These are phyloP conservation scores for Capronia epimyces DNA, from an alignment of 2,329 filamentous ascomycete species.

Conservation along the genomic window DNA sequence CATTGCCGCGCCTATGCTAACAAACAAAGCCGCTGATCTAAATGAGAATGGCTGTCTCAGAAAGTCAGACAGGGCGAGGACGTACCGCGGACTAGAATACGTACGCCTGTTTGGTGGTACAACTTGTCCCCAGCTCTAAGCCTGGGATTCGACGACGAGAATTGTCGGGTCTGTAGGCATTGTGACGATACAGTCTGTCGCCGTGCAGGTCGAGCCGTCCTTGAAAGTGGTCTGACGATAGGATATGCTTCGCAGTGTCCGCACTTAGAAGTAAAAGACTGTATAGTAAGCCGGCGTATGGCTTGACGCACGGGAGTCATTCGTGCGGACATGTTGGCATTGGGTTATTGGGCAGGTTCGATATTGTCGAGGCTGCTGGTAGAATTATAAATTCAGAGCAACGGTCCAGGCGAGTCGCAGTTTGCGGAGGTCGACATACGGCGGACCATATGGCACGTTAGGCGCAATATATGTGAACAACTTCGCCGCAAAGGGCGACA, in stretches of 20 bases:
- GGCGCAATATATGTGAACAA: too few relatives aligned
- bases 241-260: slow-evolving; percentile 43
- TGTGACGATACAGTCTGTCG: slow-evolving; percentile 18
- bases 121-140: slow-evolving; percentile 43
- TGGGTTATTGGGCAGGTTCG: not conserved
- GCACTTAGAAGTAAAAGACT: not conserved
- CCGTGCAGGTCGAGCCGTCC: slow-evolving; percentile 1
- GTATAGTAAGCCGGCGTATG: slow-evolving; percentile 7
- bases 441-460: not conserved
- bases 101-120: slow-evolving; percentile 42
- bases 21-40: slow-evolving; percentile 81
- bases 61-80: slow-evolving; percentile 13
- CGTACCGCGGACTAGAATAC: slow-evolving; percentile 27
- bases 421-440: not conserved
- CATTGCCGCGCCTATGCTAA: slow-evolving; percentile 68
- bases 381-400: slow-evolving; percentile 1
- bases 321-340: slow-evolving; percentile 4
- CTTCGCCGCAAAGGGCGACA: not conserved
- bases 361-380: not conserved
- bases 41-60: slow-evolving; percentile 74
- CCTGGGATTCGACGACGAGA: slow-evolving; percentile 25
- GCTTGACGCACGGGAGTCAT: slow-evolving; percentile 8
- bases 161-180: slow-evolving; percentile 20
- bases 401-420: not conserved
- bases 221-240: slow-evolving; percentile 39